phyloP scores from a whole-genome alignment of 345 rosid species.

The Rubroshorea leprosula region DNA sequence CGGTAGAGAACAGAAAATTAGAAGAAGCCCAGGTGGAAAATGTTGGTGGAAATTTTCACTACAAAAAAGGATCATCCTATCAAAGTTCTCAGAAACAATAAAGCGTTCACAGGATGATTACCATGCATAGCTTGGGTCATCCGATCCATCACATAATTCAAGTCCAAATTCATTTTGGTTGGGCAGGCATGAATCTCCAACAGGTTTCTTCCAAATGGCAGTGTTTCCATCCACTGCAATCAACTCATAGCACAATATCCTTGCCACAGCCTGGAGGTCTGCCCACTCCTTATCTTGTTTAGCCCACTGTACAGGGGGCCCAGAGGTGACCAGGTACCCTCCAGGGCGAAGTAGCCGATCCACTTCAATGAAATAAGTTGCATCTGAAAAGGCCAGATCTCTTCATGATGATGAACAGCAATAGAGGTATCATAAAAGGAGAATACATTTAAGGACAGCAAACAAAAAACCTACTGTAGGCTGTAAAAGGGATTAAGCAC shows the following conservation, averaged over 20 bases:
- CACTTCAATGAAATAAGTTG: slow-evolving; percentile 88
- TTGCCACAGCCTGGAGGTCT: slow-evolving; percentile 92
- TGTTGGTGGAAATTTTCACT: background rate
- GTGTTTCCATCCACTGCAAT: slow-evolving; percentile 92
- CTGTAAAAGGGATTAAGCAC: slow-evolving; percentile 91
- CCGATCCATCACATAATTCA: slow-evolving; percentile 61
- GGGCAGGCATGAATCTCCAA: slow-evolving; percentile 64
- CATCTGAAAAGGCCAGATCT: slow-evolving; percentile 54
- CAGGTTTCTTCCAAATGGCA: slow-evolving; percentile 90
- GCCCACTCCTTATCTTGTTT: slow-evolving; percentile 99
- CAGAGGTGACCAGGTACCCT: slow-evolving; percentile 92
- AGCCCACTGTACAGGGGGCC: slow-evolving; percentile 98
- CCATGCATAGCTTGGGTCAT: slow-evolving; percentile 77
- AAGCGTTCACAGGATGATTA: slow-evolving; percentile 26
- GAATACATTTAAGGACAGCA: background rate
- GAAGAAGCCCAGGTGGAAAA: background rate
- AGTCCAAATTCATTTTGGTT: slow-evolving; percentile 74
- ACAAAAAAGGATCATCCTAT: background rate
- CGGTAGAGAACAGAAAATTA: background rate
- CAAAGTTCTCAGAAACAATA: slow-evolving; percentile 7
- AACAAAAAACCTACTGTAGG: slow-evolving; percentile 67
- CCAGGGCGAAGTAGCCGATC: slow-evolving; percentile 88
- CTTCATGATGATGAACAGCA: slow-evolving; percentile 15
- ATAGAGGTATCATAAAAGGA: slow-evolving; percentile 10
- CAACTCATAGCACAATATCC: slow-evolving; percentile 80